These are phyloP conservation scores for Schwanniomyces yamadae DNA, from an alignment of 805 yeast genomes.

Conservation along the genomic window DNA sequence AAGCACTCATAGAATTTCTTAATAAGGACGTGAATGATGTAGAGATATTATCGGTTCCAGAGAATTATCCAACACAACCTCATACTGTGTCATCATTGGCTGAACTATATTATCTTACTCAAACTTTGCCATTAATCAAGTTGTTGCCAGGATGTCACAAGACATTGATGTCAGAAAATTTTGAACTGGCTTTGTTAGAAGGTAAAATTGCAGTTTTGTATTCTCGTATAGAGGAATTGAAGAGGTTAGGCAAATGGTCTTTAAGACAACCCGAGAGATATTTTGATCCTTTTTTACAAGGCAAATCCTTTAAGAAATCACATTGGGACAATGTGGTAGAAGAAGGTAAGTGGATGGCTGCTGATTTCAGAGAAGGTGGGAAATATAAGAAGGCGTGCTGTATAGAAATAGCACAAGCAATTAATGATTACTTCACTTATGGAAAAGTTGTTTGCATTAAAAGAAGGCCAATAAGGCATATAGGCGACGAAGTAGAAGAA, in stretches of 20 bases:
- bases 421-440: constrained; percentile 72
- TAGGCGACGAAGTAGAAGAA: constrained; percentile 10
- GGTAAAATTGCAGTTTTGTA: constrained; percentile 88
- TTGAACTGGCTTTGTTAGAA: constrained; percentile 80
- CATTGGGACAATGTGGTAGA: constrained; percentile 74
- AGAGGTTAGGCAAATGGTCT: constrained; percentile 87
- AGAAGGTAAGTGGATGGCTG: constrained; percentile 83
- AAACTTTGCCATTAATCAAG: constrained; percentile 80
- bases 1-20: constrained; percentile 22
- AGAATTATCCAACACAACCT: constrained; percentile 39
- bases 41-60: constrained; percentile 41
- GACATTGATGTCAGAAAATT: constrained; percentile 78
- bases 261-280: constrained; percentile 77
- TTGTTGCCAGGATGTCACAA: constrained; percentile 84
- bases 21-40: constrained; percentile 27
- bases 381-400: constrained; percentile 73
- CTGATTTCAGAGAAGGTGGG: constrained; percentile 68
- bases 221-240: constrained; percentile 88
- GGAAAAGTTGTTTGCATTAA: constrained; percentile 68
- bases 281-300: constrained; percentile 57
- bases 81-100: constrained; percentile 62
- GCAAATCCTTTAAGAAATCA: constrained; percentile 24
- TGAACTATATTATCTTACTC: constrained; percentile 83
- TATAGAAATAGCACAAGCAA: constrained; percentile 65
- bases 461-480: constrained; percentile 41